A percentile compares a stretch with the other conserved stretches of the same genome.
Evolutionary conservation across 805 yeast genomes (phyloP).

Genomic region (Candida saitoana): DNA sequence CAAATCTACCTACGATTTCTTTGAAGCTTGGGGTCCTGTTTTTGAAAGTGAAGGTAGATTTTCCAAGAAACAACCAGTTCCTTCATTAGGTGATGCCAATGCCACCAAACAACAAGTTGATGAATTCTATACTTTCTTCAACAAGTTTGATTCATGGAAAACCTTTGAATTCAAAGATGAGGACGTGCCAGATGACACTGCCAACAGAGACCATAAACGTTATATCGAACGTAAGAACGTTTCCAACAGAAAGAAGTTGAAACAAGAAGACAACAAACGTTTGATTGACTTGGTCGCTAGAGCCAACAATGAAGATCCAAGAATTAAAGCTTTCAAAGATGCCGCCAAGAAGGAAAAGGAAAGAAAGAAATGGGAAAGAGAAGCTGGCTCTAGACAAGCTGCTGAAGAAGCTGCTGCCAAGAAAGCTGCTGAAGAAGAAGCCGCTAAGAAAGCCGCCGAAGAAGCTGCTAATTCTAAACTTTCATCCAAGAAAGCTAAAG

Average conservation of each 20-base stretch:
- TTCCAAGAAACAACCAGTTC: slow-evolving; percentile 88
- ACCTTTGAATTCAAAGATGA: slow-evolving; percentile 96
- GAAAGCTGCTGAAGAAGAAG: slow-evolving; percentile 84
- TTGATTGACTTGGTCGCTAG: slow-evolving; percentile 81
- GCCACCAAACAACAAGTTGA: slow-evolving; percentile 81
- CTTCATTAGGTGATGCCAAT: slow-evolving; percentile 65
- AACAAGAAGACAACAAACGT: slow-evolving; percentile 95
- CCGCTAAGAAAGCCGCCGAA: slow-evolving; percentile 71
- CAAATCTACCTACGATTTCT: slow-evolving; percentile 72
- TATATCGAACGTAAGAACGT: slow-evolving; percentile 95
- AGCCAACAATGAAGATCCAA: slow-evolving; percentile 88
- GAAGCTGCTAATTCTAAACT: slow-evolving; percentile 58
- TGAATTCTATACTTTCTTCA: slow-evolving; percentile 86
- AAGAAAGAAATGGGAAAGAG: slow-evolving; percentile 94
- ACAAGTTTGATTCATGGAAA: slow-evolving; percentile 97
- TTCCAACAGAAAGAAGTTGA: slow-evolving; percentile 94
- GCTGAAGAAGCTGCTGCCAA: slow-evolving; percentile 86
- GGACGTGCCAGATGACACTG: slow-evolving; percentile 98
- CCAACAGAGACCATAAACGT: slow-evolving; percentile 99
- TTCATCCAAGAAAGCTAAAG: slow-evolving; percentile 77
- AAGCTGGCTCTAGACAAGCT: slow-evolving; percentile 95
- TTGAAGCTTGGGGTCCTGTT: slow-evolving; percentile 88
- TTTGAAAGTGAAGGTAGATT: slow-evolving; percentile 89
- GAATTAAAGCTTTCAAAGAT: slow-evolving; percentile 90
- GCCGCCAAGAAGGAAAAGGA: slow-evolving; percentile 94